Conservation (phyloP, 495 filamentous ascomycete species). For the Lepraria neglecta region DNA sequence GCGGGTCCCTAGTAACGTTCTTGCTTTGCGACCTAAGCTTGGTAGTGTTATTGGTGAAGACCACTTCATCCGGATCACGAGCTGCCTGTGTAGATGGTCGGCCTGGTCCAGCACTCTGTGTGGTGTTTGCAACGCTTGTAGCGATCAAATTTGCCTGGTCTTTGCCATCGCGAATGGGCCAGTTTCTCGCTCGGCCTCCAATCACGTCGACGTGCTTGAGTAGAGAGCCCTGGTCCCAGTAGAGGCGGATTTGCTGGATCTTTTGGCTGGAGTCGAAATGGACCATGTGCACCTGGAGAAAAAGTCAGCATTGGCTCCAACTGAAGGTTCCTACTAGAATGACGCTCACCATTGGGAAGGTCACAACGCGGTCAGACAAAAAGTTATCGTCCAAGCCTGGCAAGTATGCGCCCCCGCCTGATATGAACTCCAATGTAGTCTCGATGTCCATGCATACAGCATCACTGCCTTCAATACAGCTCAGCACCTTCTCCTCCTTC, state of each 20-base stretch:
- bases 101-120: constrained; percentile 20
- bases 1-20: constrained; percentile 56
- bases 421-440: constrained; percentile 73
- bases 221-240: constrained; percentile 92
- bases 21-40: constrained; percentile 40
- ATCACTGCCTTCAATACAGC: constrained; percentile 61
- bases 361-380: constrained; percentile 72
- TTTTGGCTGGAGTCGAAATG: constrained; percentile 67
- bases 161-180: constrained; percentile 87
- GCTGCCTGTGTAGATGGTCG: constrained; percentile 18
- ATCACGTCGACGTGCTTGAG: constrained; percentile 93
- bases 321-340: neutral
- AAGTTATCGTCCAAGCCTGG: constrained; percentile 93
- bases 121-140: constrained; percentile 33
- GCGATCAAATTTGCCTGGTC: constrained; percentile 74
- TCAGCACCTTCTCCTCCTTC: constrained; percentile 73
- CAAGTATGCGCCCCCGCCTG: constrained; percentile 78
- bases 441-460: constrained; percentile 71
- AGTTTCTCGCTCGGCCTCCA: constrained; percentile 76
- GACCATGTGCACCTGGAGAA: constrained; percentile 75
- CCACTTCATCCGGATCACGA: constrained; percentile 1
- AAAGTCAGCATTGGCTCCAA: constrained; percentile 4
- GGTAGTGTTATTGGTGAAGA: constrained; percentile 22
- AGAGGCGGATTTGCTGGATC: constrained; percentile 77
- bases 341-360: constrained; percentile 65